Evolutionary conservation across 306 rosid genomes (phyloP), one percentile per base, ranked within the genome.

Genomic region (Luffa acutangula): DNA sequence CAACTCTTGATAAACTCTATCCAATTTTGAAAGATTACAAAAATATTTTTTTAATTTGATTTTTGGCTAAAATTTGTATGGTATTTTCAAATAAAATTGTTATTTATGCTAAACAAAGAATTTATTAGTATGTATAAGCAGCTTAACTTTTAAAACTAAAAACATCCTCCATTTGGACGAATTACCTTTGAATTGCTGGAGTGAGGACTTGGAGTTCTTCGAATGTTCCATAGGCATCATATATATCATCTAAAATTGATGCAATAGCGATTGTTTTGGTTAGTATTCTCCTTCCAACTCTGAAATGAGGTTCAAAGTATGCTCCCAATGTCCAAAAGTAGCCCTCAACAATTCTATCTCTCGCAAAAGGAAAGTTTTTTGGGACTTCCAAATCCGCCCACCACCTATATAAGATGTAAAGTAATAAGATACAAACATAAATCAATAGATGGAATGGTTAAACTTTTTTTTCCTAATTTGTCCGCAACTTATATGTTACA

Each of bases 311-410:
- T 73, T 83, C 88, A 39, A 80, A 80, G 46, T 46, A 83, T 5
- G 82, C 79, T 4, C 87, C 85, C 17, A 87, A 1, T 39, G 49
- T 21, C 92, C 88, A 89, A 31, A 87, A 87, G 80, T 80, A 86
- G 51, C 54, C 48, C 81, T 90, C 95, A 12, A 86, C 87, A 18
- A 87, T 56, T 57, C 96, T 85, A 60, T 87, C 87, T 48, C 90
- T 81, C 4, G 73, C 71, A 82, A 82, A 89, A 0, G 91, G 76
- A 9, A 83, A 81, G n/a, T 79, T 81, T 5, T 0, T 78, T 58
- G 43, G 7, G 13, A 79, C 39, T 41, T 85, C 81, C 34, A 88
- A 78, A 21, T 82, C 83, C 12, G 84, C 85, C 91, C 90, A 89
- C 93, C 93, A 88, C 80, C 90, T 84, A 48, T 39, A 15, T 60